These are phyloP conservation scores for Fabrea salina DNA, from an alignment of 169 alveolate genomes.

Conservation along the genomic window DNA sequence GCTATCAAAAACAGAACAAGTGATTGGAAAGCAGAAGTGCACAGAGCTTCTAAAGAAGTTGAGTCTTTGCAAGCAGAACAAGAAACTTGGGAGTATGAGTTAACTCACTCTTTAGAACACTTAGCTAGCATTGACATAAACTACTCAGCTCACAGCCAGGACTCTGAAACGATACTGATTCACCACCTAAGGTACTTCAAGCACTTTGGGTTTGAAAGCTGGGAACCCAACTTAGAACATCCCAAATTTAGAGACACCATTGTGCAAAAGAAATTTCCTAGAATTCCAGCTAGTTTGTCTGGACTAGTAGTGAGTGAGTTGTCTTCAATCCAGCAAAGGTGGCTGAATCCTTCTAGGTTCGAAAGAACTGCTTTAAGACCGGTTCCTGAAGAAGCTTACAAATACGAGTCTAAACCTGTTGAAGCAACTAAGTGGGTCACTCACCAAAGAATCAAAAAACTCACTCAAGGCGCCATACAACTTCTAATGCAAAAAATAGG, in stretches of 20 bases:
- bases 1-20: not conserved
- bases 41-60: not conserved
- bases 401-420: not conserved
- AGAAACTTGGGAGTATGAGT: not conserved
- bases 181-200: not conserved
- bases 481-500: too few species aligned
- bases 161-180: not conserved
- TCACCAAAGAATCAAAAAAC: not conserved
- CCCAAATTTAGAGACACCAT: not conserved
- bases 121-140: not conserved
- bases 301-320: not conserved
- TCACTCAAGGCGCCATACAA: not conserved
- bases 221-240: not conserved
- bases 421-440: constrained; percentile 28
- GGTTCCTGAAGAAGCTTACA: constrained; percentile 17
- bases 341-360: constrained; percentile 16
- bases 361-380: not conserved
- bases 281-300: not conserved
- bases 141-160: not conserved
- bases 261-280: not conserved
- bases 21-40: not conserved
- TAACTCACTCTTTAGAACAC: not conserved
- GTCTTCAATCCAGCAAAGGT: not conserved
- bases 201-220: not conserved
- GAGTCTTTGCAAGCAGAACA: not conserved